A percentile compares a stretch with the other conserved stretches of the same genome.
These are phyloP conservation scores for Hemileccinum impolitum DNA, from an alignment of 768 basidiomycete genomes.

Conservation along the genomic window DNA sequence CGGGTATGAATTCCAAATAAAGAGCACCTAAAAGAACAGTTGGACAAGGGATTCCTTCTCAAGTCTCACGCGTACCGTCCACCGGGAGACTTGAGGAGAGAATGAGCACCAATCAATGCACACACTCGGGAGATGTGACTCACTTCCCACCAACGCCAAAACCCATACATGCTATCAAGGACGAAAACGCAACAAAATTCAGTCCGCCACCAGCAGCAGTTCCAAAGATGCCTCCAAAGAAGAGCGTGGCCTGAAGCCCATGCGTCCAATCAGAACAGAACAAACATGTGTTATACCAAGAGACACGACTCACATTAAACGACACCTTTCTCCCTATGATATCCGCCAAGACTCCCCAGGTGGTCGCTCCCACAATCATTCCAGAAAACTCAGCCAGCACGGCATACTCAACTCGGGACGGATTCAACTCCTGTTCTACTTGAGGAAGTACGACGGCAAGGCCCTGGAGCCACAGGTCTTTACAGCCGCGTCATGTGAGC, in stretches of 20 bases:
- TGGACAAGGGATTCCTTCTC: neutral
- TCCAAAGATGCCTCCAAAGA: constrained; percentile 46
- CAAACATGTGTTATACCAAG: neutral
- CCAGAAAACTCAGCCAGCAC: constrained; percentile 47
- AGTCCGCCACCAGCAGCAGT: constrained; percentile 45
- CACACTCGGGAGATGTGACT: constrained; percentile 18
- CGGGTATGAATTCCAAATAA: constrained; percentile 44
- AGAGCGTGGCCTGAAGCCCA: constrained; percentile 29
- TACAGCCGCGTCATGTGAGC: neutral
- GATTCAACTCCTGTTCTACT: constrained; percentile 41
- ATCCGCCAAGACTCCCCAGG: constrained; percentile 50
- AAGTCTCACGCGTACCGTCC: constrained; percentile 35
- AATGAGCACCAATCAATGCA: constrained; percentile 18
- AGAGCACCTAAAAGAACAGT: constrained; percentile 35
- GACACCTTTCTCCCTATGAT: constrained; percentile 45
- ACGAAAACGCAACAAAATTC: constrained; percentile 45
- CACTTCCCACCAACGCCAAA: constrained; percentile 53
- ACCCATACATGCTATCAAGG: constrained; percentile 44
- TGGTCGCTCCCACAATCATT: constrained; percentile 45
- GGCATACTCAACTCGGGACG: constrained; percentile 42
- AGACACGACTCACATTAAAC: constrained; percentile 33
- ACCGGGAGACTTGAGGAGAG: constrained; percentile 37
- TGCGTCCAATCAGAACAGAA: neutral
- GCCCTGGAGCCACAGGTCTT: constrained; percentile 43
- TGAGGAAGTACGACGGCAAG: constrained; percentile 45